Evolutionary conservation across 1,284 basidiomycete species (phyloP).

Genomic region (Ustanciosporium gigantosporum): DNA sequence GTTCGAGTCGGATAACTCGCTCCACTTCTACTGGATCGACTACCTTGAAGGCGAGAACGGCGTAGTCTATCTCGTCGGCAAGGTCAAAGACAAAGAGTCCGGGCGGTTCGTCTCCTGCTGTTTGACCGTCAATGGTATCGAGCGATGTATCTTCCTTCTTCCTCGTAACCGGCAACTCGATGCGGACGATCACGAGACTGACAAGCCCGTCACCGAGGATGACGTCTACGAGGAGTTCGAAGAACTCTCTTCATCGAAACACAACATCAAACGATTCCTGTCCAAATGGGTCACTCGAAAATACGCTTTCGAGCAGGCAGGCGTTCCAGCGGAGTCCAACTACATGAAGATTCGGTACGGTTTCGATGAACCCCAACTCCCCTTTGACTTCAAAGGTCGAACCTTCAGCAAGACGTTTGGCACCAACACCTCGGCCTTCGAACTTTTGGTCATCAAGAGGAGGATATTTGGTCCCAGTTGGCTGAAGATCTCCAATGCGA

Average conservation of each 20-base stretch:
- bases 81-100: constrained; percentile 54
- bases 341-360: constrained; percentile 76
- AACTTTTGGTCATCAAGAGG: constrained; percentile 89
- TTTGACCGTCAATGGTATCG: constrained; percentile 79
- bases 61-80: constrained; percentile 58
- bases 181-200: constrained; percentile 71
- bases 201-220: constrained; percentile 63
- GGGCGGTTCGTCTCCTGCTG: constrained; percentile 81
- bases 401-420: constrained; percentile 89
- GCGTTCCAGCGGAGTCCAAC: constrained; percentile 78
- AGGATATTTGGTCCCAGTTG: constrained; percentile 99
- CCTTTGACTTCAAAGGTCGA: constrained; percentile 73
- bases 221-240: constrained; percentile 88
- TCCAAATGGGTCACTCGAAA: constrained; percentile 76
- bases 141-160: constrained; percentile 92
- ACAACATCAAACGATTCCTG: constrained; percentile 74
- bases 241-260: constrained; percentile 71
- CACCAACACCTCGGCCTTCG: constrained; percentile 90
- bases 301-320: constrained; percentile 88
- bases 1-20: constrained; percentile 44
- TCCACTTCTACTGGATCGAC: constrained; percentile 60
- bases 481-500: constrained; percentile 78
- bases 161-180: constrained; percentile 65
- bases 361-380: constrained; percentile 62
- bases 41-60: constrained; percentile 54